These are phyloP conservation scores for Blastobotrys capitulatus DNA, from an alignment of 1,139 yeast genomes.

Conservation along the genomic window DNA sequence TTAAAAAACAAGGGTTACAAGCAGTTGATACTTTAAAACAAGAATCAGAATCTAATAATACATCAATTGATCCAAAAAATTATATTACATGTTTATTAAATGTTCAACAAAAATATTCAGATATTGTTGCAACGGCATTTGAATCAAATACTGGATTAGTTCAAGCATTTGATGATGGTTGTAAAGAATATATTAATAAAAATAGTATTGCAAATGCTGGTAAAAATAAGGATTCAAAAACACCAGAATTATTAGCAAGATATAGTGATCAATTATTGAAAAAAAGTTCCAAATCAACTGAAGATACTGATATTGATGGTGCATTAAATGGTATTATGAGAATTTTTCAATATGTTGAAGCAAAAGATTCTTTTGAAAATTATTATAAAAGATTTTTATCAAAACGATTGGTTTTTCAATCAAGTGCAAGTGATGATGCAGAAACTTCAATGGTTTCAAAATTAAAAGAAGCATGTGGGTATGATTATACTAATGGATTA, in stretches of 20 bases:
- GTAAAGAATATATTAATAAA: constrained; percentile 75
- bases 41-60: constrained; percentile 39
- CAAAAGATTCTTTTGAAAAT: constrained; percentile 92
- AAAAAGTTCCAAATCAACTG: constrained; percentile 66
- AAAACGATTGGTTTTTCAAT: constrained; percentile 78
- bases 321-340: constrained; percentile 74
- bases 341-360: constrained; percentile 82
- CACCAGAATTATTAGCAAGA: constrained; percentile 88
- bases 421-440: constrained; percentile 75
- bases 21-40: constrained; percentile 62
- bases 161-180: constrained; percentile 85
- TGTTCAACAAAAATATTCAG: constrained; percentile 62
- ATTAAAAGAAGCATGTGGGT: constrained; percentile 83
- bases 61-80: constrained; percentile 58
- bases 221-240: constrained; percentile 46
- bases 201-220: constrained; percentile 62
- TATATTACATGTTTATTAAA: constrained; percentile 74
- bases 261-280: constrained; percentile 82
- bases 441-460: constrained; percentile 85
- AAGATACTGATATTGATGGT: constrained; percentile 61
- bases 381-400: constrained; percentile 88
- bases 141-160: constrained; percentile 73
- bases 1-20: constrained; percentile 64
- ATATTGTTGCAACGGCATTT: constrained; percentile 65
- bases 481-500: constrained; percentile 89